Evolutionary conservation across 495 filamentous ascomycete genomes (phyloP).

Genomic region (Penicillium goetzii): DNA sequence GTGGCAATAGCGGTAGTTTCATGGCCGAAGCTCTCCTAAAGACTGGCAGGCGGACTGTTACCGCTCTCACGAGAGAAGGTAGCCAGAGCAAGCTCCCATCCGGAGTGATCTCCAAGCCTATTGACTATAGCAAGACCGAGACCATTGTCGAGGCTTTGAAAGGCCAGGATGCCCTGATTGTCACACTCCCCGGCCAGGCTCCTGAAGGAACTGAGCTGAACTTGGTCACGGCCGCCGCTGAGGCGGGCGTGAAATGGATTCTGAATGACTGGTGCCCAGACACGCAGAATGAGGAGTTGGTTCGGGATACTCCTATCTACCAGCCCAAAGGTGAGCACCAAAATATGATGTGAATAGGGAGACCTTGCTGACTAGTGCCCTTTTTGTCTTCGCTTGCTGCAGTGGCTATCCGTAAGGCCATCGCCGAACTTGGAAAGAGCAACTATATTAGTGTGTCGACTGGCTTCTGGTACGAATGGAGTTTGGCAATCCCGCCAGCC

Average conservation of each 20-base stretch:
- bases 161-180: conserved; percentile 62
- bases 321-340: conserved; percentile 15
- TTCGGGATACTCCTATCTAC: conserved; percentile 38
- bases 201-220: conserved; percentile 46
- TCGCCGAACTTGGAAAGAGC: conserved; percentile 48
- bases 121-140: conserved; percentile 53
- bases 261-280: conserved; percentile 60
- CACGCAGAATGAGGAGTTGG: conserved; percentile 35
- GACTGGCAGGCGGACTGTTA: conserved; percentile 55
- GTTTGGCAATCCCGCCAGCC: conserved; percentile 32
- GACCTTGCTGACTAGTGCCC: not conserved
- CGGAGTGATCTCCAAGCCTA: conserved; percentile 44
- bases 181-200: conserved; percentile 53
- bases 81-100: conserved; percentile 44
- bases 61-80: conserved; percentile 53
- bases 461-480: conserved; percentile 60
- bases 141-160: conserved; percentile 51
- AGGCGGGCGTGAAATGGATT: conserved; percentile 63
- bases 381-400: not conserved
- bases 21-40: conserved; percentile 55
- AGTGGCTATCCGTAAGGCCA: conserved; percentile 23
- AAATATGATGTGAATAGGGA: too few species aligned
- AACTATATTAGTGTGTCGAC: conserved; percentile 55
- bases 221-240: conserved; percentile 62
- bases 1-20: conserved; percentile 58